Percentiles rank a stretch among this genome's conserved stretches.
Conservation (phyloP, 2,329 filamentous ascomycete species). For the Nemania serpens region DNA sequence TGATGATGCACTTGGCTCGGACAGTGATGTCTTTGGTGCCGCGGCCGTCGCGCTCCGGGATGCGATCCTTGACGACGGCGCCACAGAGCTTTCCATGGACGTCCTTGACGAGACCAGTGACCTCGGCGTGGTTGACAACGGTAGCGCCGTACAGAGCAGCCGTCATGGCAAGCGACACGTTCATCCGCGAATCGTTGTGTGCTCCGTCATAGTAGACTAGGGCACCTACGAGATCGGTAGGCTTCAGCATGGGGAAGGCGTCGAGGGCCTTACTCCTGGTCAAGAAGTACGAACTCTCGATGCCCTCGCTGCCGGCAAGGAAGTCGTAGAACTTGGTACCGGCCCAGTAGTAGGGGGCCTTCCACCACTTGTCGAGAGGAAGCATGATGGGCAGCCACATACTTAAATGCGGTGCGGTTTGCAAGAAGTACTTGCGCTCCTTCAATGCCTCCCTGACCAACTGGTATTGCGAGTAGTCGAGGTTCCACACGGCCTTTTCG, state of each 20-base stretch:
- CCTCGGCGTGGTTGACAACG: conserved; percentile 82
- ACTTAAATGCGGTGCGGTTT: conserved; percentile 74
- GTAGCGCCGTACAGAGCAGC: conserved; percentile 85
- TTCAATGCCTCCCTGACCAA: conserved; percentile 74
- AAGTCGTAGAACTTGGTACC: conserved; percentile 85
- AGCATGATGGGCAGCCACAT: conserved; percentile 78
- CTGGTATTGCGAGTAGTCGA: conserved; percentile 74
- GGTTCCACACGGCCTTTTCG: conserved; percentile 76
- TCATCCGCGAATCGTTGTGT: conserved; percentile 93
- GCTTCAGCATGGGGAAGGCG: conserved; percentile 87
- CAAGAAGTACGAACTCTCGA: conserved; percentile 87
- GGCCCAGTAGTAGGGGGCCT: conserved; percentile 76
- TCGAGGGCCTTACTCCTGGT: conserved; percentile 85
- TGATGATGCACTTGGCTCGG: conserved; percentile 80
- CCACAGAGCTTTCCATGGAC: conserved; percentile 73
- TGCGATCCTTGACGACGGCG: conserved; percentile 72
- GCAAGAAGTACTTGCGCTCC: conserved; percentile 75
- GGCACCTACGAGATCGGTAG: conserved; percentile 76
- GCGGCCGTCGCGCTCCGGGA: conserved; percentile 68
- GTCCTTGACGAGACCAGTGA: conserved; percentile 77
- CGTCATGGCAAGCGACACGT: conserved; percentile 85
- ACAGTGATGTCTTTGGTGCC: conserved; percentile 68
- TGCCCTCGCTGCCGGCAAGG: conserved; percentile 82
- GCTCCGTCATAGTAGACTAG: conserved; percentile 91
- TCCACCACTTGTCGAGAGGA: conserved; percentile 76